These are phyloP conservation scores for Cetraspora pellucida DNA, from an alignment of 192 early-diverging fungal genomes.

Conservation along the genomic window DNA sequence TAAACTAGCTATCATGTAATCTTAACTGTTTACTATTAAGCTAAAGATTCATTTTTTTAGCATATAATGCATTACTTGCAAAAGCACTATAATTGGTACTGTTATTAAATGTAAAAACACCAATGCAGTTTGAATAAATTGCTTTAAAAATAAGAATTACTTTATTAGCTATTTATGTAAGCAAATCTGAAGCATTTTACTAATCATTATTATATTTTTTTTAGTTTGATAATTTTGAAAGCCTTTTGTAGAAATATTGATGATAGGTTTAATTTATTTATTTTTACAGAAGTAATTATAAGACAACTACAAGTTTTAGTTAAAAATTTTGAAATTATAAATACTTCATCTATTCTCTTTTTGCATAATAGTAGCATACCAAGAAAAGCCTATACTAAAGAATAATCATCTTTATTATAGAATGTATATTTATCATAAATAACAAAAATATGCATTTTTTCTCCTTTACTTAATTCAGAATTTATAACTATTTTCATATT, in stretches of 20 bases:
- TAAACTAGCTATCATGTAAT: conserved; percentile 6
- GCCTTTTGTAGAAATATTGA: not conserved
- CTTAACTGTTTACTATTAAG: conserved; percentile 23
- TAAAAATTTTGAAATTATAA: not conserved
- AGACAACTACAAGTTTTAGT: not conserved
- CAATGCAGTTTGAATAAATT: conserved; percentile 15
- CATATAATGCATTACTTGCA: conserved; percentile 6
- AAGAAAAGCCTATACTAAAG: not conserved
- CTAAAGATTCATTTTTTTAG: conserved; percentile 31
- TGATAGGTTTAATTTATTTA: not conserved
- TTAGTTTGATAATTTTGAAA: not conserved
- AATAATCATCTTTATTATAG: not conserved
- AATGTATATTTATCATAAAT: not conserved
- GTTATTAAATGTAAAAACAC: conserved; percentile 28
- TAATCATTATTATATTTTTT: conserved; percentile 14
- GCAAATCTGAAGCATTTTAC: not conserved
- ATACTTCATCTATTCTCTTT: not conserved
- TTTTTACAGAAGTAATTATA: not conserved
- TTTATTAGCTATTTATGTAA: conserved; percentile 20
- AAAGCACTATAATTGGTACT: conserved; percentile 24
- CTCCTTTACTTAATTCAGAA: not conserved
- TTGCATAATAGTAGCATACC: not conserved
- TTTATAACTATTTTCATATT: not conserved
- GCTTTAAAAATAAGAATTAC: conserved; percentile 33
- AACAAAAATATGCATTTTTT: not conserved